Evolutionary conservation across 108 stramenopile species (phyloP), one percentile per base, ranked within the genome.

Genomic region (Cyclotella cryptica): DNA sequence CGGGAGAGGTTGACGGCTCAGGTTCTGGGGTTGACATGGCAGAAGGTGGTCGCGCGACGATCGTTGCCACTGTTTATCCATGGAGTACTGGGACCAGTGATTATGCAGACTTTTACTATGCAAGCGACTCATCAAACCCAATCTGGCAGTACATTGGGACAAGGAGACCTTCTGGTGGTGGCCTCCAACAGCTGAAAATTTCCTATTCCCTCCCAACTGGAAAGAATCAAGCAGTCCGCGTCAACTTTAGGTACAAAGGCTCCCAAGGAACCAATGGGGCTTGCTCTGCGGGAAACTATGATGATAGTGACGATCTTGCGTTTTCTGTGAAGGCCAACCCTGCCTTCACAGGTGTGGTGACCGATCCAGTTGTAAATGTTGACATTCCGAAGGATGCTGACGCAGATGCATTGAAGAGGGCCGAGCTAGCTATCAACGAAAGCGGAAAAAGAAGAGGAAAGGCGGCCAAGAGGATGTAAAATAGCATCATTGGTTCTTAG

Each of bases 51-150:
- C 42, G 27, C 1, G 74, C 60, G 17, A 75, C 54, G 0, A 75
- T 75, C 24, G 47, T 15, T 41, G 74, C 74, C 14, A 53, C 66
- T 40, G 74, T 75, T 29, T 68, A 17, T 22, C 43, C 65, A 39
- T 75, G 65, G 66, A 9, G 2, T 24, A 45, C 21, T 67, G 74
- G 74, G 13, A 45, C 4, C 18, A 41, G 10, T 42, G 66, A 75
- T 49, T 59, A 27, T 44, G 74, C 74, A 28, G 65, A 66, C 21
- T 75, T 75, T 43, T 75, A 47, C 27, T 75, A 75, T 39, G 53
- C 74, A 1, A 29, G 14, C 15, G 53, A 75, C 45, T 1, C 52
- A 0, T 27, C 30, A 1, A 71, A 71, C 41, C 69, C 69, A 55
- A 10, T 18, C 0, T 74, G 72, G 72, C 0, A 1, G 0, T 64